Base-by-base conservation (phyloP, 2,329 filamentous ascomycete genomes). In the Microsporum canis region DNA sequence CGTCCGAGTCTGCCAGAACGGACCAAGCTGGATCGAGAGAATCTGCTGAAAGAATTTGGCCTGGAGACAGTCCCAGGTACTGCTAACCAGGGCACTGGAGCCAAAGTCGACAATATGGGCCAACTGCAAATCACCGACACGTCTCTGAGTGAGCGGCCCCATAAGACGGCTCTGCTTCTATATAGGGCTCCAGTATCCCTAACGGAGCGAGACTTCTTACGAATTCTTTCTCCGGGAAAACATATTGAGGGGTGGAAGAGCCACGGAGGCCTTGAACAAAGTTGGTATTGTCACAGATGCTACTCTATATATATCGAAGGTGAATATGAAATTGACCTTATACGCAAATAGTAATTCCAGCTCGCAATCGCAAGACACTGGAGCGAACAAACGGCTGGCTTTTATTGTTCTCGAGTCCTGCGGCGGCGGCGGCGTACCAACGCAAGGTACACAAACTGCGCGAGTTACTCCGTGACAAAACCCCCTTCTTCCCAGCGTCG, bases 341-440 rank as follows among this genome's bases (percentile, higher is more conserved):
- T 61, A 23, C 39, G 23, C 33, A 51, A 45, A 17, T 51, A 67
- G 65, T 68, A 53, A 65, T 68, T 23, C 67, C 67, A 2, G 38
- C 64, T 27, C 66, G 67, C 10, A 59, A 64, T 38, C 58, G 57
- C 6, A 33, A 60, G 12, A 65, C 63, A 8, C 61, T 68, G 14
- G 60, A 62, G 5, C 61, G 62, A n/a, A 63, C 58, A 31, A 47
- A 62, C 55, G 60, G 57, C 14, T 68, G 67, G 67, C 56, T 68
- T 17, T 56, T 68, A 7, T 29, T 67, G 5, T 68, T 68, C 59
- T 23, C 63, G 34, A 64, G 53, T 17, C 67, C 67, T 12, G 59
- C 60, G 2, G 59, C 63, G n/a, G 67, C 67, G 10, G 58, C 63
- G 31, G 62, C 63, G 58, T 68, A 65, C 51, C 67, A 68, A 47